phyloP scores from a whole-genome alignment of 805 yeast genomes.

The Saturnispora bothae region DNA sequence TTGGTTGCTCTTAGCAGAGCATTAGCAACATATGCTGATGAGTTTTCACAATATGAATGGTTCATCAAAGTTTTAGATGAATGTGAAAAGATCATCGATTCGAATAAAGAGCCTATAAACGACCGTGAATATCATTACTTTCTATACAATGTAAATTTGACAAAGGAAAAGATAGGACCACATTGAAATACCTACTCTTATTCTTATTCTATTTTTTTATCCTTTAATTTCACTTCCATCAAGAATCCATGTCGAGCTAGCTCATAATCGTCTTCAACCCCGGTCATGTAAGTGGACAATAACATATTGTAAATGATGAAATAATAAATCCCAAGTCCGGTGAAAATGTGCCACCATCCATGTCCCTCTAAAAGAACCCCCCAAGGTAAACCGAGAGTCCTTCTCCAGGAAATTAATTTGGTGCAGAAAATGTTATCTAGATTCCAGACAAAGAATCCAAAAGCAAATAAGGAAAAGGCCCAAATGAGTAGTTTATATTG shows the following conservation, averaged over 20 bases:
- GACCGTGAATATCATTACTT: too few species aligned
- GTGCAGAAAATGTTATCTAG: slow-evolving; percentile 74
- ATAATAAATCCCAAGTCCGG: slow-evolving; percentile 80
- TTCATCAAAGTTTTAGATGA: slow-evolving; percentile 4
- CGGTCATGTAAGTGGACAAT: slow-evolving; percentile 55
- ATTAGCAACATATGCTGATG: slow-evolving; percentile 8
- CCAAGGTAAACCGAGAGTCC: slow-evolving; percentile 60
- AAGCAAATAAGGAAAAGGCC: slow-evolving; percentile 36
- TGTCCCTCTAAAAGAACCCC: slow-evolving; percentile 86
- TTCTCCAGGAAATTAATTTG: slow-evolving; percentile 50
- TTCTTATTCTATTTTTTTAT: not conserved
- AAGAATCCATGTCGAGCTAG: slow-evolving; percentile 50
- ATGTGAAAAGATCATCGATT: slow-evolving; percentile 1
- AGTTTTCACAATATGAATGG: slow-evolving; percentile 5
- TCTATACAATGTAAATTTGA: slow-evolving; percentile 10
- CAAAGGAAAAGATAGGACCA: not conserved
- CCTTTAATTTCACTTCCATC: slow-evolving; percentile 31
- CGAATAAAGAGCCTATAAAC: too few species aligned
- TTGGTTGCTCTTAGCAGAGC: slow-evolving; percentile 9
- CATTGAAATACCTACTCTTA: not conserved
- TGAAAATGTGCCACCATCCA: slow-evolving; percentile 94
- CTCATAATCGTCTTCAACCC: slow-evolving; percentile 43
- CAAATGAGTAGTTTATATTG: slow-evolving; percentile 21
- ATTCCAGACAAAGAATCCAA: slow-evolving; percentile 84
- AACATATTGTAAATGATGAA: slow-evolving; percentile 74